Evolutionary conservation across 805 yeast genomes (phyloP).

Genomic region (Candida railenensis): DNA sequence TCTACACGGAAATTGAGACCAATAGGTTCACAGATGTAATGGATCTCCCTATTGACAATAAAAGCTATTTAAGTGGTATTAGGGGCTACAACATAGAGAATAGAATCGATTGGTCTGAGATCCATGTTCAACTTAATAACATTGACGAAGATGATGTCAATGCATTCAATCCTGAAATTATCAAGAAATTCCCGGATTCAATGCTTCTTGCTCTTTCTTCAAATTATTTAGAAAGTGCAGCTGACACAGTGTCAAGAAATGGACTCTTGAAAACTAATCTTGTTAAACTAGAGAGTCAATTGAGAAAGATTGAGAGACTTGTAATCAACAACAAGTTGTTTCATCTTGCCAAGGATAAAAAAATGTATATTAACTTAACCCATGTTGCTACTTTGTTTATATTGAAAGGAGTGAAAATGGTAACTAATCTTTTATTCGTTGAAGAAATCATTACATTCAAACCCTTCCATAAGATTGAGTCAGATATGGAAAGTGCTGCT

Average conservation of each 20-base stretch:
- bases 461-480: constrained; percentile 22
- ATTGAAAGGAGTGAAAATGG: constrained; percentile 21
- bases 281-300: not conserved
- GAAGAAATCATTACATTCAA: constrained; percentile 34
- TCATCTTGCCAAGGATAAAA: constrained; percentile 11
- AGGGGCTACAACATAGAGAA: constrained; percentile 5
- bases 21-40: constrained; percentile 11
- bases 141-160: not conserved
- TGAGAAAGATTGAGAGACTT: not conserved
- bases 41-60: constrained; percentile 17
- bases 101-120: constrained; percentile 11
- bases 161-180: not conserved
- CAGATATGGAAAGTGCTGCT: not conserved
- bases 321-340: not conserved
- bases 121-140: constrained; percentile 2
- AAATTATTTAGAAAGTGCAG: not conserved
- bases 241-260: constrained; percentile 2
- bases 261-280: constrained; percentile 5
- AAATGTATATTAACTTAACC: constrained; percentile 32
- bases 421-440: constrained; percentile 20
- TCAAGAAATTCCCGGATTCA: not conserved
- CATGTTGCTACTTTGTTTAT: constrained; percentile 31
- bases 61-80: constrained; percentile 7
- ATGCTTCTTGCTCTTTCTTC: not conserved
- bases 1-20: constrained; percentile 11